A percentile compares a stretch with the other conserved stretches of the same genome.
Evolutionary conservation across 176 grass and related monocot genomes (phyloP).

Genomic region (Oryza nivara): DNA sequence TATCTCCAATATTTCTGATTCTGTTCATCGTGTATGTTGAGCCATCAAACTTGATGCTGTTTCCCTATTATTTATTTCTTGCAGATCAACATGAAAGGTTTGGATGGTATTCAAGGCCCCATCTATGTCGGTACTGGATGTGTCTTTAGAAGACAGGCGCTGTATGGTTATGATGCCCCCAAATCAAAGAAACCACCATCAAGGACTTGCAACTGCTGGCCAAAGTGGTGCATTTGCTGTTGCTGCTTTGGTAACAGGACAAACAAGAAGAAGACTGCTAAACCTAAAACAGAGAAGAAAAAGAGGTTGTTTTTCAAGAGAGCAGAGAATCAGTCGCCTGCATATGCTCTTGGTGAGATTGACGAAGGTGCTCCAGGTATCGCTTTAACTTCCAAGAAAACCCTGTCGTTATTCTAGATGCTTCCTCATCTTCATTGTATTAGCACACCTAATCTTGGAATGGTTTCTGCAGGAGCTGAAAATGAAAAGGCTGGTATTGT

Average conservation of each 20-base stretch:
- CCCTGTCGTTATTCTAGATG: background rate
- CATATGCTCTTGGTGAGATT: slow-evolving; percentile 70
- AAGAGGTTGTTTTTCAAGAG: slow-evolving; percentile 64
- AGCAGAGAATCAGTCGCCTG: slow-evolving; percentile 62
- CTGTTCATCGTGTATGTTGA: background rate
- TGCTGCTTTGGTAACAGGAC: slow-evolving; percentile 55
- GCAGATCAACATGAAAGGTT: slow-evolving; percentile 98
- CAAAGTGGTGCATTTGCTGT: slow-evolving; percentile 70
- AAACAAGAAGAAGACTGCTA: slow-evolving; percentile 69
- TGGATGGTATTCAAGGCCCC: slow-evolving; percentile 98
- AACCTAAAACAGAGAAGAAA: slow-evolving; percentile 73
- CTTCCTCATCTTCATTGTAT: background rate
- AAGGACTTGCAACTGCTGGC: slow-evolving; percentile 90
- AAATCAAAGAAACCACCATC: slow-evolving; percentile 85
- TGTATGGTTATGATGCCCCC: slow-evolving; percentile 88
- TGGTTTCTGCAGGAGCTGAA: slow-evolving; percentile 48
- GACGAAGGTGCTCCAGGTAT: slow-evolving; percentile 65
- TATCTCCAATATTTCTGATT: background rate
- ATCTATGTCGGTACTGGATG: slow-evolving; percentile 97
- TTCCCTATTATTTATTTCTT: slow-evolving; percentile 35
- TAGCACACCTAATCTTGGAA: background rate
- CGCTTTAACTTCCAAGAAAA: background rate
- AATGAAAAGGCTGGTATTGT: slow-evolving; percentile 46
- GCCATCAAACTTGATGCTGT: background rate
- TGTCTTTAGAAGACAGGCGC: slow-evolving; percentile 75